Conservation (phyloP, 2,329 filamentous ascomycete genomes). For the Aspergillus bombycis region DNA sequence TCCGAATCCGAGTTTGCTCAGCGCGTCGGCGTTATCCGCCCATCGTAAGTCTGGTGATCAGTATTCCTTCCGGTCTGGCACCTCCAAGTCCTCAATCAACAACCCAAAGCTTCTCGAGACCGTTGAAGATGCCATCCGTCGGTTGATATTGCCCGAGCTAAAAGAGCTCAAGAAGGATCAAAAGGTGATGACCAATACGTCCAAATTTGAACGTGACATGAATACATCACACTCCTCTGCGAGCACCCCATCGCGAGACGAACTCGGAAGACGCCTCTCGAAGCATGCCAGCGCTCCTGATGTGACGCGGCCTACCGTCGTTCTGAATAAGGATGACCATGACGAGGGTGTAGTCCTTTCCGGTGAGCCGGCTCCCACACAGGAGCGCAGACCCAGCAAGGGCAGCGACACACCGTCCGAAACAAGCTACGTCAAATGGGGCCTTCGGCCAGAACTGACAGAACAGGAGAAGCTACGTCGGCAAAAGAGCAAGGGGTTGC, state of each 20-base stretch:
- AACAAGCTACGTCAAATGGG: slow-evolving; percentile 46
- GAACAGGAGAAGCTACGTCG: slow-evolving; percentile 57
- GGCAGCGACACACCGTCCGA: slow-evolving; percentile 52
- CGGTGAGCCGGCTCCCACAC: slow-evolving; percentile 54
- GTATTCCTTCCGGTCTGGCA: slow-evolving; percentile 62
- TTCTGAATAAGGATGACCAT: slow-evolving; percentile 60
- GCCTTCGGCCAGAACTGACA: slow-evolving; percentile 51
- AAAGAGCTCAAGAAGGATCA: slow-evolving; percentile 90
- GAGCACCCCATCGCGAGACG: slow-evolving; percentile 60
- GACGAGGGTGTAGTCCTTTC: slow-evolving; percentile 62
- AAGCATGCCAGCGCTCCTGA: slow-evolving; percentile 66
- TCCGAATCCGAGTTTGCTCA: slow-evolving; percentile 65
- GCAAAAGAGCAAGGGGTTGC: slow-evolving; percentile 58
- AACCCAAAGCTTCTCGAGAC: slow-evolving; percentile 89
- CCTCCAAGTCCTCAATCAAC: slow-evolving; percentile 76
- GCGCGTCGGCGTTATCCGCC: slow-evolving; percentile 56
- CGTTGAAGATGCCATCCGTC: slow-evolving; percentile 88
- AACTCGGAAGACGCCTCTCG: slow-evolving; percentile 57
- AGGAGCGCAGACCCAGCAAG: slow-evolving; percentile 58
- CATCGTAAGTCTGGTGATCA: slow-evolving; percentile 60
- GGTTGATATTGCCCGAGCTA: slow-evolving; percentile 87
- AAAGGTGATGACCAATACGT: slow-evolving; percentile 72
- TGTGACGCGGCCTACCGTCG: slow-evolving; percentile 63
- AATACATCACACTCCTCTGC: slow-evolving; percentile 63
- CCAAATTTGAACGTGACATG: slow-evolving; percentile 68